Conservation (phyloP, 352 stramenopile genomes). For the Phytophthora niederhauseri region DNA sequence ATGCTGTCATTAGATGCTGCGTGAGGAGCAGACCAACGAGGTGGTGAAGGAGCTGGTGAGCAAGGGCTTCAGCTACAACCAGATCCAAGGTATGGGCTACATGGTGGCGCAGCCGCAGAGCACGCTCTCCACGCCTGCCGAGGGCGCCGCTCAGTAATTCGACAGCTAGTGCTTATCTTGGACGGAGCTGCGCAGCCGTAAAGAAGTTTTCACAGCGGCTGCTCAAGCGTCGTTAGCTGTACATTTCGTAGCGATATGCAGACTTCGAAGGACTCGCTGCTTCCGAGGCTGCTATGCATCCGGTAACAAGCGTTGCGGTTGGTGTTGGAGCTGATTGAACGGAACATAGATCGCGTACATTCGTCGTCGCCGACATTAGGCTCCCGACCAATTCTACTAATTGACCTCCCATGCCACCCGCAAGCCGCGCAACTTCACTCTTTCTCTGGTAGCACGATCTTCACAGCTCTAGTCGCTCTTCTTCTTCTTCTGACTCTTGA, state of each 20-base stretch:
- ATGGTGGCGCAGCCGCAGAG: constrained; percentile 69
- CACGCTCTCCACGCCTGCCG: constrained; percentile 51
- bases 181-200: constrained; percentile 1
- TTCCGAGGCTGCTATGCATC: constrained; percentile 16
- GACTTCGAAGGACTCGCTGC: constrained; percentile 5
- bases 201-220: constrained; percentile 2
- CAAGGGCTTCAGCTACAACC: constrained; percentile 85
- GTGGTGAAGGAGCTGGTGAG: constrained; percentile 80
- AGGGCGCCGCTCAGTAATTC: constrained; percentile 56
- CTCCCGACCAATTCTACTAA: constrained; percentile 15
- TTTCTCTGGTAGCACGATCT: constrained; percentile 1
- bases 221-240: constrained; percentile 21
- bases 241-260: constrained; percentile 24
- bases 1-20: constrained; percentile 55
- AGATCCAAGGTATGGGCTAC: constrained; percentile 89
- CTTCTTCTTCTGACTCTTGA: constrained; percentile 86
- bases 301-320: constrained; percentile 20
- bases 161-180: constrained; percentile 13
- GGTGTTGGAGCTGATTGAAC: constrained; percentile 12
- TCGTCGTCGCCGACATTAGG: constrained; percentile 17
- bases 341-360: constrained; percentile 32
- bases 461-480: constrained; percentile 42
- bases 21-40: constrained; percentile 86
- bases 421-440: background rate
- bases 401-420: constrained; percentile 11